A percentile compares a stretch with the other conserved stretches of the same genome.
Evolutionary conservation across 23 red algal genomes (phyloP).

Genomic region (Gracilariopsis chorda): DNA sequence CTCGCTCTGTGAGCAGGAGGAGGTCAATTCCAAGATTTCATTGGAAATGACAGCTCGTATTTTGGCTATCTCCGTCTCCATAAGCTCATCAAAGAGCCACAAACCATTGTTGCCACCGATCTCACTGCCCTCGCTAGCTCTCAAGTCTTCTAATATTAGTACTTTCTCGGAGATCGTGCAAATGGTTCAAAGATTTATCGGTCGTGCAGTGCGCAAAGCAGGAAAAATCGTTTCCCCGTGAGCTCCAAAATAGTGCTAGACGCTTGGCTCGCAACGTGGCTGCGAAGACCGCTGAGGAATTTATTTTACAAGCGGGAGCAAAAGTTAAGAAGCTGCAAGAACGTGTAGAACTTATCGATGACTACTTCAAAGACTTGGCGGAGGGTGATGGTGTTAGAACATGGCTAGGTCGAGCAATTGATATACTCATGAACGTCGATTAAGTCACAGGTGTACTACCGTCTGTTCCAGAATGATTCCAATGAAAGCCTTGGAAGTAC

Average conservation of each 20-base stretch:
- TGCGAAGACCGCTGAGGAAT: neutral
- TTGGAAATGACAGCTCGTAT: neutral
- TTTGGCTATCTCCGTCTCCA: neutral
- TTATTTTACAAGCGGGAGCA: neutral
- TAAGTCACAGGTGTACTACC: too few species aligned
- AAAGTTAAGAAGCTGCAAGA: constrained; percentile 13
- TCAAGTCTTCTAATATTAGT: neutral
- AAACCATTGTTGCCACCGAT: neutral
- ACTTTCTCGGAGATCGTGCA: constrained; percentile 11
- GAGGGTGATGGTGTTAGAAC: constrained; percentile 2
- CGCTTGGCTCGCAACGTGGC: constrained; percentile 15
- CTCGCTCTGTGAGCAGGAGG: neutral
- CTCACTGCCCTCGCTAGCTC: neutral
- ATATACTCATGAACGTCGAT: neutral
- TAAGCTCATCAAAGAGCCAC: neutral
- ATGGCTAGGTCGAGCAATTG: neutral
- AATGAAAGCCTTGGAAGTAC: too few species aligned
- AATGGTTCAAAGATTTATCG: neutral
- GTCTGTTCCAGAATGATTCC: too few species aligned
- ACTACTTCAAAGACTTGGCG: neutral
- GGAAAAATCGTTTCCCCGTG: constrained; percentile 17
- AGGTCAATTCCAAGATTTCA: neutral
- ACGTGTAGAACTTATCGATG: neutral
- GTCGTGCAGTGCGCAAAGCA: neutral
- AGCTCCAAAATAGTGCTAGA: neutral